phyloP scores from a whole-genome alignment of 116 monocot genomes.

The Zostera marina region DNA sequence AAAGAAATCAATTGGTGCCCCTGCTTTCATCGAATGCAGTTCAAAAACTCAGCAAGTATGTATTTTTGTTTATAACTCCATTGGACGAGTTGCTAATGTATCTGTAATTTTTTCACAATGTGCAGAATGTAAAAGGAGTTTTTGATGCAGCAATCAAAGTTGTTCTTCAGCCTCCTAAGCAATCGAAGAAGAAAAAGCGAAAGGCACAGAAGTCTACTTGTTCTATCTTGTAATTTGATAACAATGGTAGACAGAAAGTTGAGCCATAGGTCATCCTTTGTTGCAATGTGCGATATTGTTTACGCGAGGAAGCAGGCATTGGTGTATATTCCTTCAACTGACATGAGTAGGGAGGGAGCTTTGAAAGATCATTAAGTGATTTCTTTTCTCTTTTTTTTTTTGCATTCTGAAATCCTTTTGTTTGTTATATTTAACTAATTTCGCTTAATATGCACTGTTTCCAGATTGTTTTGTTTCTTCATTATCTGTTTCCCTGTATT shows the following conservation, averaged over 20 bases:
- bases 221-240: constrained; percentile 5
- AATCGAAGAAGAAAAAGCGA: constrained; percentile 14
- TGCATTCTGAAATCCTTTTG: too few species aligned
- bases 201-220: constrained; percentile 5
- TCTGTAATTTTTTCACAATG: background rate
- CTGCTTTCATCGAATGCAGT: constrained; percentile 68
- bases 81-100: background rate
- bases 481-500: too few species aligned
- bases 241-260: background rate
- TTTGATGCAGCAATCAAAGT: constrained; percentile 30
- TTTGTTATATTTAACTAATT: too few species aligned
- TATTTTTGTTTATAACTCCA: background rate
- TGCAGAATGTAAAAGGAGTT: constrained; percentile 31
- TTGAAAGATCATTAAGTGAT: too few species aligned
- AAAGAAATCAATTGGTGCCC: constrained; percentile 49
- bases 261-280: background rate
- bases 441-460: too few species aligned
- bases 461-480: too few species aligned
- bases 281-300: background rate
- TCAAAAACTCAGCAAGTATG: constrained; percentile 65
- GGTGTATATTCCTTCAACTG: background rate
- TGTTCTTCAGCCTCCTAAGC: constrained; percentile 21
- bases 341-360: too few species aligned
- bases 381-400: too few species aligned
- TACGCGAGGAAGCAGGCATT: background rate